A percentile compares a stretch with the other conserved stretches of the same genome.
phyloP scores from a whole-genome alignment of 208 protist species.

The Trypanosoma vivax region DNA sequence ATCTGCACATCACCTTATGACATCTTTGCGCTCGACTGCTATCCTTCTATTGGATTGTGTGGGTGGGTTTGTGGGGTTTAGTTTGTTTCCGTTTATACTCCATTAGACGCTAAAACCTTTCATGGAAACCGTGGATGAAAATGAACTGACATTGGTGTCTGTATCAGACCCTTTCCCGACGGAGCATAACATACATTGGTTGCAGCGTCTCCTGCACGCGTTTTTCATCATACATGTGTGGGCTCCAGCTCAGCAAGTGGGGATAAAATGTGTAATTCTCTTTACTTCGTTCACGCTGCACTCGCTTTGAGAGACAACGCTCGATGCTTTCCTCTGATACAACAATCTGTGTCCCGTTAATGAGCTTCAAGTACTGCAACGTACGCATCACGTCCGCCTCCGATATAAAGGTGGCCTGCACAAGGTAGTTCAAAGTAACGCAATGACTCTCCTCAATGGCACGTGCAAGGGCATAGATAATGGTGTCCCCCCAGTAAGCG shows the following conservation, averaged over 20 bases:
- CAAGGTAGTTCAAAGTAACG: constrained; percentile 70
- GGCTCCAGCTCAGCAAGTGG: constrained; percentile 81
- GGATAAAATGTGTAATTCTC: constrained; percentile 79
- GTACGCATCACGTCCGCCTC: constrained; percentile 68
- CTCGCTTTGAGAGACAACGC: constrained; percentile 62
- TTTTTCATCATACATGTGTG: constrained; percentile 65
- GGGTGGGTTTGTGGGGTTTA: too few species aligned
- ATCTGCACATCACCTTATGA: too few species aligned
- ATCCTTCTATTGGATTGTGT: too few species aligned
- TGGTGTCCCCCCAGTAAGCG: constrained; percentile 89
- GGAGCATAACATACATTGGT: constrained; percentile 11
- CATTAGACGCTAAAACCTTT: too few species aligned
- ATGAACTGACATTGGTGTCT: too few species aligned
- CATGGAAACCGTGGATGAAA: too few species aligned
- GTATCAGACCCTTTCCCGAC: background rate
- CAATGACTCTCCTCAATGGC: constrained; percentile 74
- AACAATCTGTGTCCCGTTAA: constrained; percentile 58
- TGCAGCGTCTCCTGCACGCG: constrained; percentile 5
- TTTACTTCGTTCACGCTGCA: constrained; percentile 58
- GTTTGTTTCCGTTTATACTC: too few species aligned
- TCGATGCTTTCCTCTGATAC: constrained; percentile 77
- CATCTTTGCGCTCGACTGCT: too few species aligned
- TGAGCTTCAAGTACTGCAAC: constrained; percentile 54
- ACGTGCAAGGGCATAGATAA: constrained; percentile 76
- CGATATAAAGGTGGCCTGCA: constrained; percentile 74